Conservation (phyloP, 805 yeast genomes). For the Priceomyces haplophilus region DNA sequence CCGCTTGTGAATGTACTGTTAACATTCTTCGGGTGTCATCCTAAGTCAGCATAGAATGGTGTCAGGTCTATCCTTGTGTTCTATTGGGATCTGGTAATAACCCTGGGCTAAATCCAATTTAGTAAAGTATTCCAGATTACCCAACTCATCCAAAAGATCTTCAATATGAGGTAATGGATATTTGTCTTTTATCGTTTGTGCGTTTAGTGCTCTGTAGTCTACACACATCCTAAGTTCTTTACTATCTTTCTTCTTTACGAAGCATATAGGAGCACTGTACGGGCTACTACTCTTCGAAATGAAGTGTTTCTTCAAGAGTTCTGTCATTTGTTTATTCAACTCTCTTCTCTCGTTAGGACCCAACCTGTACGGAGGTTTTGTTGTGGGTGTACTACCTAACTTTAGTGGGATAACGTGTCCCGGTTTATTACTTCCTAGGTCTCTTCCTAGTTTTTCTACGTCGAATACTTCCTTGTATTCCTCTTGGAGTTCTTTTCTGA, state of each 20-base stretch:
- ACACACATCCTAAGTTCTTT: conserved; percentile 8
- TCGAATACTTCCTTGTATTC: not conserved
- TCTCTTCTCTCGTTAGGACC: too few relatives aligned
- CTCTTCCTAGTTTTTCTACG: not conserved
- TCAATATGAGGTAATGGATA: conserved; percentile 19
- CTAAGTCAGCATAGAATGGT: conserved; percentile 2
- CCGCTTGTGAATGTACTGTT: not conserved
- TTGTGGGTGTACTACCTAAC: too few relatives aligned
- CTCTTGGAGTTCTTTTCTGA: not conserved
- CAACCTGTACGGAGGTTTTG: too few relatives aligned
- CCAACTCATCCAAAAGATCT: conserved; percentile 7
- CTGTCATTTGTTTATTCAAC: too few relatives aligned
- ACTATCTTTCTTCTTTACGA: not conserved
- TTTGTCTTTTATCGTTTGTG: conserved; percentile 11
- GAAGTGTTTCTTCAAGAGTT: too few relatives aligned
- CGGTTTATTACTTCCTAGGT: not conserved
- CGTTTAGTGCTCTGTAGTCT: conserved; percentile 15
- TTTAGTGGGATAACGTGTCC: not conserved
- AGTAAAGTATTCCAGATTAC: conserved; percentile 9
- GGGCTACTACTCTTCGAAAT: too few relatives aligned
- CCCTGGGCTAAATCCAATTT: conserved; percentile 16
- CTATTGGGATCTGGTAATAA: conserved; percentile 13
- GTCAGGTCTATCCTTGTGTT: conserved; percentile 5
- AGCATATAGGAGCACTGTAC: too few relatives aligned
- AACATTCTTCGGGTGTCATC: not conserved